A percentile compares a stretch with the other conserved stretches of the same genome.
Evolutionary conservation across 2,329 filamentous ascomycete species (phyloP).

Genomic region (Fusarium sp.): DNA sequence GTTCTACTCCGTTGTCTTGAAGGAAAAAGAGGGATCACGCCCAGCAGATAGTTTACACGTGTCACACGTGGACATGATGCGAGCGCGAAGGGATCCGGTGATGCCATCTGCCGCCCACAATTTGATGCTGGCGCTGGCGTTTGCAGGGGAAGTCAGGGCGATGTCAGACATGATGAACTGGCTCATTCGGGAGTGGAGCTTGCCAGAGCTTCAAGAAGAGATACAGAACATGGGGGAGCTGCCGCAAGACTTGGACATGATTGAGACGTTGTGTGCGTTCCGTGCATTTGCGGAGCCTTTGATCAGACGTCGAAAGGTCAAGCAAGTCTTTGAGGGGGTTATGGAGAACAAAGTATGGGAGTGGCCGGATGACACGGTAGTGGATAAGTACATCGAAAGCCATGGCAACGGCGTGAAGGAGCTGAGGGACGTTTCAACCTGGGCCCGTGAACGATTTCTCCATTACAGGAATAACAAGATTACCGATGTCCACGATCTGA

Average conservation of each 20-base stretch:
- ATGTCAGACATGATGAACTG: conserved; percentile 69
- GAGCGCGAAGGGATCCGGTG: conserved; percentile 50
- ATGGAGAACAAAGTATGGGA: conserved; percentile 44
- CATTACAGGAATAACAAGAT: conserved; percentile 7
- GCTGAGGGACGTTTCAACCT: conserved; percentile 44
- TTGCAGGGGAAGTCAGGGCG: conserved; percentile 68
- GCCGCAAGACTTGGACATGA: conserved; percentile 51
- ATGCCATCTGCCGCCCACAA: conserved; percentile 59
- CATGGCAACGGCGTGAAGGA: conserved; percentile 42
- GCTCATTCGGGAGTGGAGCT: conserved; percentile 63
- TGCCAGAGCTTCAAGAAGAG: conserved; percentile 50
- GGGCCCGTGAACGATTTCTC: conserved; percentile 29
- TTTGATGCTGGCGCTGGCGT: conserved; percentile 73
- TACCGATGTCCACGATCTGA: conserved; percentile 12
- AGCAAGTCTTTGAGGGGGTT: conserved; percentile 47
- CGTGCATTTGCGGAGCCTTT: conserved; percentile 60
- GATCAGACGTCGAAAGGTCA: conserved; percentile 50
- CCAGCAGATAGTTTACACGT: conserved; percentile 39
- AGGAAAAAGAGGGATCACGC: conserved; percentile 41
- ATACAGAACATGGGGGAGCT: conserved; percentile 52
- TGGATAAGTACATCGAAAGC: conserved; percentile 50
- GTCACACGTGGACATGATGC: conserved; percentile 51
- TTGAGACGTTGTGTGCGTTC: conserved; percentile 59
- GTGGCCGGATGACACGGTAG: conserved; percentile 56
- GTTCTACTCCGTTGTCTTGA: conserved; percentile 43